A percentile compares a stretch with the other conserved stretches of the same genome.
phyloP scores from a whole-genome alignment of 139 green algal species.

The Pseudopediastrum boryanum region DNA sequence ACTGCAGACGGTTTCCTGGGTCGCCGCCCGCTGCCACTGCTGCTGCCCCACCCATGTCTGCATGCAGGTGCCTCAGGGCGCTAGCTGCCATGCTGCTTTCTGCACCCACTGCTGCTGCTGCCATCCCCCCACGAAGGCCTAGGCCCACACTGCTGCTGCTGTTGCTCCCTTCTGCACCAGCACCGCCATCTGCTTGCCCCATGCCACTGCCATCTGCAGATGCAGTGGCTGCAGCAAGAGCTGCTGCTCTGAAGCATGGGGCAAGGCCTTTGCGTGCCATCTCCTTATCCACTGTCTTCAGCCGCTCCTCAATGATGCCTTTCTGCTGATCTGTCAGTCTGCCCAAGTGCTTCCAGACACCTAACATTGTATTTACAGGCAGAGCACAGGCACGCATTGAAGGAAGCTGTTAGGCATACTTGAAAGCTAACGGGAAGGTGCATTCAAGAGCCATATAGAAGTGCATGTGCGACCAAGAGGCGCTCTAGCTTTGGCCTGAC shows the following conservation, averaged over 20 bases:
- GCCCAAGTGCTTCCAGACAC: conserved; percentile 79
- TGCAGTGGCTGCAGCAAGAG: not conserved
- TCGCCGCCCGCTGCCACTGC: not conserved
- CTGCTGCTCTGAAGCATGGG: conserved; percentile 47
- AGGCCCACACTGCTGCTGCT: conserved; percentile 15
- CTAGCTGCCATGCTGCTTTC: not conserved
- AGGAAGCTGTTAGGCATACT: not conserved
- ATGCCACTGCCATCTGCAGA: not conserved
- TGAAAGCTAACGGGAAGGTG: no score
- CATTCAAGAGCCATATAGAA: no score
- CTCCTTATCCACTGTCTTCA: conserved; percentile 74
- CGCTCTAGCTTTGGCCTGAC: no score
- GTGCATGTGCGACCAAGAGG: no score
- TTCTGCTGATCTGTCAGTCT: conserved; percentile 76
- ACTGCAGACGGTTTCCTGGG: not conserved
- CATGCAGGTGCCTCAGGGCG: not conserved
- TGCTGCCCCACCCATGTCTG: not conserved
- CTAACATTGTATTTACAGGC: conserved; percentile 2
- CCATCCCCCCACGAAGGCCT: not conserved
- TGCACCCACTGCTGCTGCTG: conserved; percentile 1
- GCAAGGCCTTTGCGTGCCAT: conserved; percentile 52
- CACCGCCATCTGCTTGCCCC: not conserved
- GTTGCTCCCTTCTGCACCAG: not conserved
- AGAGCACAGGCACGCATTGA: not conserved
- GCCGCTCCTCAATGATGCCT: conserved; percentile 83